Evolutionary conservation across 2,329 filamentous ascomycete genomes (phyloP), one percentile per base, ranked within the genome.

Genomic region (Trichoderma pleuroti): DNA sequence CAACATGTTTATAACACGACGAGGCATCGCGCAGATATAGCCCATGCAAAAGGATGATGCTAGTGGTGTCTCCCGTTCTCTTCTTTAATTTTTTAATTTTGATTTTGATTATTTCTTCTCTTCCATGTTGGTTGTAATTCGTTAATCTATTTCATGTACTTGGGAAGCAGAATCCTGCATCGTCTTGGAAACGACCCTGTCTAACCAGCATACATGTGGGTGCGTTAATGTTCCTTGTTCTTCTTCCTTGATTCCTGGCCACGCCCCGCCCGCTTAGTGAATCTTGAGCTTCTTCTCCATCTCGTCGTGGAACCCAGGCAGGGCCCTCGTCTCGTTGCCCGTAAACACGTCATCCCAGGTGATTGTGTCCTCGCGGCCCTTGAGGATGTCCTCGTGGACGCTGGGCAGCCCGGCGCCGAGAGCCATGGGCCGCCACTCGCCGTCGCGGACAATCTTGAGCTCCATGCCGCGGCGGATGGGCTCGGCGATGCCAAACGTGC

Each of bases 381-480:
- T 87, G 77, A 99, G 83, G 73, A 99, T 93, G 80, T 98, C 95
- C 84, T 93, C 93, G 83, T 98, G 94, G 65, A 98, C 86, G 78
- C 90, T 89, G 12, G 88, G 86, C 61, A 84, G 81, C 75, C 78
- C 84, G 66, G 84, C 82, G 46, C 90, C 89, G 70, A 97, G 84
- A 59, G 88, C 90, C 76, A 88, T 84, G 62, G 93, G 93, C 77
- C 90, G 87, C 91, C 94, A 97, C 81, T 93, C 90, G 74, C 93
- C 91, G 72, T 91, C 90, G 73, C 89, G 85, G 21, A 93, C 90
- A 79, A 97, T 95, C 88, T 93, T 93, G 80, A 97, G 86, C 86
- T 99, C 96, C 96, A 99, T 98, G 72, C 91, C 93, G 68, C 95
- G 90, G 70, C 94, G 90, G 77, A 98, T 90, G 4, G 96, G 96